These are phyloP conservation scores for Aspergillus novoparasiticus DNA, from an alignment of 2,329 filamentous ascomycete species.

Conservation along the genomic window DNA sequence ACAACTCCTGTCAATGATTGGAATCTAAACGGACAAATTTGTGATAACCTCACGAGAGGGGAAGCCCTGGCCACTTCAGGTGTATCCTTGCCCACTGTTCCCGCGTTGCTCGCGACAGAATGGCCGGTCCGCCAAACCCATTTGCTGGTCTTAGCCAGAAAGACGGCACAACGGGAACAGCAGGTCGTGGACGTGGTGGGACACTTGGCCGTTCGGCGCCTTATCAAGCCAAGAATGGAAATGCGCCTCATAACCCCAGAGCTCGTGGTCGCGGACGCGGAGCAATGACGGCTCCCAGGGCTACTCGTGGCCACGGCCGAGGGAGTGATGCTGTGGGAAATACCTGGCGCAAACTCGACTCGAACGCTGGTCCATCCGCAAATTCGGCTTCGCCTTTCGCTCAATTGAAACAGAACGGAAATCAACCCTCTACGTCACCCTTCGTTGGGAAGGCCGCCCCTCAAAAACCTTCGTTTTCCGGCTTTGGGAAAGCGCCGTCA, in stretches of 20 bases:
- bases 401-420: slow-evolving; percentile 22
- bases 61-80: not conserved
- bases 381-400: slow-evolving; percentile 28
- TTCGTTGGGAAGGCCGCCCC: slow-evolving; percentile 20
- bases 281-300: slow-evolving; percentile 13
- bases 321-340: slow-evolving; percentile 18
- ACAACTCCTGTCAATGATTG: not conserved
- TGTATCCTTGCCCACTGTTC: slow-evolving; percentile 21
- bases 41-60: not conserved
- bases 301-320: slow-evolving; percentile 23
- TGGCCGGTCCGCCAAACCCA: slow-evolving; percentile 35
- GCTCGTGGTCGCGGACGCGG: slow-evolving; percentile 27
- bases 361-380: slow-evolving; percentile 9
- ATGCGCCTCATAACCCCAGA: slow-evolving; percentile 19
- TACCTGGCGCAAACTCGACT: slow-evolving; percentile 23
- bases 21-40: not conserved
- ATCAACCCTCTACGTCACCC: slow-evolving; percentile 16
- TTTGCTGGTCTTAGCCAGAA: slow-evolving; percentile 31
- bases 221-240: slow-evolving; percentile 22
- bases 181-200: slow-evolving; percentile 31
- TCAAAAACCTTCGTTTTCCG: slow-evolving; percentile 25
- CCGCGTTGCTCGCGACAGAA: slow-evolving; percentile 30
- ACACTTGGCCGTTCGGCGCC: slow-evolving; percentile 16
- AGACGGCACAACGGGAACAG: slow-evolving; percentile 26
- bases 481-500: slow-evolving; percentile 18